A percentile compares a stretch with the other conserved stretches of the same genome.
phyloP scores from a whole-genome alignment of 345 rosid species.

The Salix brachista region DNA sequence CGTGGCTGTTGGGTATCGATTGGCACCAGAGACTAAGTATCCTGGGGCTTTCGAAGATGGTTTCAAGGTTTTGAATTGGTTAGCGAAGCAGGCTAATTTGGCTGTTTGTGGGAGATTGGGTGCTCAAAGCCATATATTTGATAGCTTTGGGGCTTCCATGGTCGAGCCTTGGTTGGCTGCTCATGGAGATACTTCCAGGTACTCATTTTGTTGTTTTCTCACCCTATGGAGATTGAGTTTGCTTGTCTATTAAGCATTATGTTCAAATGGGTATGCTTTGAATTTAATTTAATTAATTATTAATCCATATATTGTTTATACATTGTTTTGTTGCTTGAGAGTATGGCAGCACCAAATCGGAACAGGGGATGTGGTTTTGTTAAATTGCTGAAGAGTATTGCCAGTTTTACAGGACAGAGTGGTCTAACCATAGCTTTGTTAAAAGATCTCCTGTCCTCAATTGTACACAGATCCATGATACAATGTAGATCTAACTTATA shows the following conservation, averaged over 20 bases:
- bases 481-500: neutral
- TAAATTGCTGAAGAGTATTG: neutral
- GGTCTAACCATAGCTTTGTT: neutral
- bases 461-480: neutral
- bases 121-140: constrained; percentile 30
- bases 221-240: neutral
- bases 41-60: constrained; percentile 91
- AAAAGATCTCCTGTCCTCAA: neutral
- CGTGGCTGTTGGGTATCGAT: constrained; percentile 78
- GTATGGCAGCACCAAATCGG: neutral
- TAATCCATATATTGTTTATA: neutral
- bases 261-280: neutral
- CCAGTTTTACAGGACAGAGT: neutral
- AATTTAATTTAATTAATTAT: neutral
- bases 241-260: neutral
- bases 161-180: constrained; percentile 86
- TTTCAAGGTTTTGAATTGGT: constrained; percentile 71
- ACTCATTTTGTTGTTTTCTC: neutral
- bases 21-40: constrained; percentile 74
- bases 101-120: constrained; percentile 35
- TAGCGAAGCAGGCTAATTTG: constrained; percentile 71
- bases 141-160: constrained; percentile 76
- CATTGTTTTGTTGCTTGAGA: neutral
- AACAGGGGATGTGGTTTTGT: neutral
- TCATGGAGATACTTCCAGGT: constrained; percentile 71